Base-by-base conservation (phyloP, 495 filamentous ascomycete genomes). In the Aspergillus bridgeri region DNA sequence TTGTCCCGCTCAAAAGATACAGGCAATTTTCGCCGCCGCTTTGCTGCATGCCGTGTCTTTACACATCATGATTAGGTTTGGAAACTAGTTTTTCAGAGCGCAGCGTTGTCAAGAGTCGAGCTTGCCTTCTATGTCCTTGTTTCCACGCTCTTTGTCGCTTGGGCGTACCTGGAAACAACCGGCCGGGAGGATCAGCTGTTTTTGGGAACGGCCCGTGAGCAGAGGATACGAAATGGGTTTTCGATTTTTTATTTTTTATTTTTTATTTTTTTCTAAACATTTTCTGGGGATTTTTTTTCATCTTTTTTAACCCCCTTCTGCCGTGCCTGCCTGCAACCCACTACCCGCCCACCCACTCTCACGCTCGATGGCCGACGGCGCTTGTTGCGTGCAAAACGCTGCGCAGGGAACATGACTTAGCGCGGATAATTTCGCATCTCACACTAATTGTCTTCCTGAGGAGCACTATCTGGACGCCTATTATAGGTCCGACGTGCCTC, bases 401-500 rank as follows among this genome's bases (percentile, higher is more conserved):
- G 48, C 51, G 21, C 21, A 53, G 45, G 42, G 50, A 59, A 38
- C 22, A 18, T 51, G 51, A 23, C 27, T 29, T 51, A 47, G 52
- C 42, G 50, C n/a, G 44, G 21, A 20, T 15, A 23, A 20, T 22
- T 46, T 53, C 33, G 20, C 23, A 42, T 44, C 33, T 57, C 22
- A 43, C 24, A n/a, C 25, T 9, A 15, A 9, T 51, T 24, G 33
- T 18, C 21, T 45, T 19, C 42, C 13, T 29, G 21, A 24, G 53
- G 46, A 59, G 43, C 44, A 59, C 60, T 59, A 42, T 59, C 25
- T 42, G n/a, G 20, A 51, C 4, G 44, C 20, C 9, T 20, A 23
- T 33, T 15, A 22, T 44, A 42, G 48, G 49, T 22, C 60, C 58
- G 63, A 65, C 56, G 59, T 48, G 53, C 18, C 51, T 57, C 54